Conservation (phyloP, 208 protist species). For the Leishmania arabica region DNA sequence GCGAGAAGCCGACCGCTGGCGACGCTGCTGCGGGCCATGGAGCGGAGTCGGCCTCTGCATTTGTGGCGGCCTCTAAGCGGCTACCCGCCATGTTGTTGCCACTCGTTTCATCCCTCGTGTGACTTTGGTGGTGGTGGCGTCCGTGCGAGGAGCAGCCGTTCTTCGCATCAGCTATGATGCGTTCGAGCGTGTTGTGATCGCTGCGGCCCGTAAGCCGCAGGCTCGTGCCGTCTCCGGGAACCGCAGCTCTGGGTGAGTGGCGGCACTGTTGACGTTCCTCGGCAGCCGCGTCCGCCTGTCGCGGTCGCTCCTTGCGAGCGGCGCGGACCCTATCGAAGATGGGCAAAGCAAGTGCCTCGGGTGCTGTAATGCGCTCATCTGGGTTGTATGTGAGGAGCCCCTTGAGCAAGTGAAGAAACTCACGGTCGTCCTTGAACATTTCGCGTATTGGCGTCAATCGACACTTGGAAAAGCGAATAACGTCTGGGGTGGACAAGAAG, state of each 20-base stretch:
- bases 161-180: neutral
- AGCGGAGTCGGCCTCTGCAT: neutral
- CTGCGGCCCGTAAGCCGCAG: constrained; percentile 2
- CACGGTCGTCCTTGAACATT: constrained; percentile 52
- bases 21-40: neutral
- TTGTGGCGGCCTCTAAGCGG: neutral
- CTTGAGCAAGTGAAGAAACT: constrained; percentile 64
- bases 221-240: neutral
- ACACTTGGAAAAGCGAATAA: constrained; percentile 41
- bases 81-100: neutral
- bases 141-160: neutral
- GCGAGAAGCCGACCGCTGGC: neutral
- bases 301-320: constrained; percentile 3
- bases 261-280: constrained; percentile 11
- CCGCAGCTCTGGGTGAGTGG: neutral
- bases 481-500: constrained; percentile 44
- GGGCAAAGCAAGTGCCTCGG: constrained; percentile 62
- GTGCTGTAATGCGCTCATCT: constrained; percentile 61
- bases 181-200: constrained; percentile 8
- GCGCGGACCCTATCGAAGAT: constrained; percentile 47
- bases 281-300: constrained; percentile 3
- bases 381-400: constrained; percentile 77
- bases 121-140: neutral
- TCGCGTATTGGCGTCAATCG: constrained; percentile 43
- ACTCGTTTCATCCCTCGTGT: neutral